Evolutionary conservation across 257 asterid genomes (phyloP).

Genomic region (Nicotiana attenuata): DNA sequence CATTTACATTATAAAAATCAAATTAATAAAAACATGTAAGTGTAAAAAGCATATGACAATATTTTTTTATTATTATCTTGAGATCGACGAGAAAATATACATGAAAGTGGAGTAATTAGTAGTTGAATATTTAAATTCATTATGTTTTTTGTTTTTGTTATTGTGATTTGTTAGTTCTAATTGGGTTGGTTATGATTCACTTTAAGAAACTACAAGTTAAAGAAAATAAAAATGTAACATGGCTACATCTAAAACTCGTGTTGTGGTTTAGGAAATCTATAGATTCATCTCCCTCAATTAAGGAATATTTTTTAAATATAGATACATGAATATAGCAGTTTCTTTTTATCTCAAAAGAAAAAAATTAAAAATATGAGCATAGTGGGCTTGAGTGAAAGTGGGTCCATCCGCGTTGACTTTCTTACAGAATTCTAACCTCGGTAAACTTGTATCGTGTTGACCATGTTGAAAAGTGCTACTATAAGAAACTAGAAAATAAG

Average conservation of each 20-base stretch:
- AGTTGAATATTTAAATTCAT: neutral
- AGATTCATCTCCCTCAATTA: neutral
- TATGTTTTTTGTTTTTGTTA: neutral
- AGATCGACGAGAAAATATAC: neutral
- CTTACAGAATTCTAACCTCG: neutral
- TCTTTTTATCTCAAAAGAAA: neutral
- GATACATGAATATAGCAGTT: neutral
- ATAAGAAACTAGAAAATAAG: no score
- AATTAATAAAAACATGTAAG: no score
- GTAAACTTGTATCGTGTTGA: neutral
- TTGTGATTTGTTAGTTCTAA: neutral
- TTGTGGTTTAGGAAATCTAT: neutral
- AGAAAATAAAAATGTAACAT: neutral
- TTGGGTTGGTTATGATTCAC: constrained; percentile 1
- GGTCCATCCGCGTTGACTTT: neutral
- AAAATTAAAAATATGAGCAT: neutral
- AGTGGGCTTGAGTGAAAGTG: neutral
- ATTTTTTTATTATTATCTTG: neutral
- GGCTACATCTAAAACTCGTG: neutral
- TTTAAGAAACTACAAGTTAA: neutral
- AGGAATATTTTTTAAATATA: neutral
- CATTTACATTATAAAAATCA: no score
- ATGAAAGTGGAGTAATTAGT: neutral
- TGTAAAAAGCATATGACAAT: no score
- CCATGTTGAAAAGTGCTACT: neutral